Evolutionary conservation across 768 basidiomycete genomes (phyloP).

Genomic region (Cyclocybe aegerita): DNA sequence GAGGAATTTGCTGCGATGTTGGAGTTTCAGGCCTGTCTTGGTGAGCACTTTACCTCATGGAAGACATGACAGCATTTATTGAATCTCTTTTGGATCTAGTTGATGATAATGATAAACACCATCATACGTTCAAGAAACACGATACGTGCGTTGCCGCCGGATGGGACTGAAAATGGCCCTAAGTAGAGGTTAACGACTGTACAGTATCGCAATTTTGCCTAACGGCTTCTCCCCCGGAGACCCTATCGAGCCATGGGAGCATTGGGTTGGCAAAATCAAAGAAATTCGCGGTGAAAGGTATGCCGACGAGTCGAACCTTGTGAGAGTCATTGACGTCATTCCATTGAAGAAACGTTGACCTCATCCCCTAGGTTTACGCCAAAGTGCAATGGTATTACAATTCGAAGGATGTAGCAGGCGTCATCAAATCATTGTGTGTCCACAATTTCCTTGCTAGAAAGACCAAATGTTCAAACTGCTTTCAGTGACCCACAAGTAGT

Average conservation of each 20-base stretch:
- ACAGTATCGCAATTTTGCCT: slow-evolving; percentile 45
- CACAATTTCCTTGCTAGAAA: neutral
- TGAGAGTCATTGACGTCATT: slow-evolving; percentile 16
- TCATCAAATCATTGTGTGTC: slow-evolving; percentile 51
- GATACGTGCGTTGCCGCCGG: slow-evolving; percentile 32
- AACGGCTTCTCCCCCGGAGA: slow-evolving; percentile 22
- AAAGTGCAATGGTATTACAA: slow-evolving; percentile 58
- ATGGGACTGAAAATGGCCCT: neutral
- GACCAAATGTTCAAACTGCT: neutral
- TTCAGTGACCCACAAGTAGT: slow-evolving; percentile 39
- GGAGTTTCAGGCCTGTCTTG: slow-evolving; percentile 22
- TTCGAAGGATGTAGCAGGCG: slow-evolving; percentile 40
- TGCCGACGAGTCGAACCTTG: slow-evolving; percentile 25
- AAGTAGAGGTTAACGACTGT: neutral
- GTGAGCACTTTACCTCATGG: slow-evolving; percentile 14
- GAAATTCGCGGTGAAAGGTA: slow-evolving; percentile 39
- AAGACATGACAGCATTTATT: neutral
- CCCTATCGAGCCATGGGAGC: slow-evolving; percentile 31
- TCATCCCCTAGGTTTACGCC: slow-evolving; percentile 46
- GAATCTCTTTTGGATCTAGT: slow-evolving; percentile 16
- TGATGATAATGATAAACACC: slow-evolving; percentile 27
- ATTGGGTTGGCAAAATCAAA: slow-evolving; percentile 52
- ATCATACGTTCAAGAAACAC: slow-evolving; percentile 27
- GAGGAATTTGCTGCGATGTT: slow-evolving; percentile 15
- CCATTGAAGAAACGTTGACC: neutral